phyloP scores from a whole-genome alignment of 371 early-diverging fungal species.

The Mucor racemosus region DNA sequence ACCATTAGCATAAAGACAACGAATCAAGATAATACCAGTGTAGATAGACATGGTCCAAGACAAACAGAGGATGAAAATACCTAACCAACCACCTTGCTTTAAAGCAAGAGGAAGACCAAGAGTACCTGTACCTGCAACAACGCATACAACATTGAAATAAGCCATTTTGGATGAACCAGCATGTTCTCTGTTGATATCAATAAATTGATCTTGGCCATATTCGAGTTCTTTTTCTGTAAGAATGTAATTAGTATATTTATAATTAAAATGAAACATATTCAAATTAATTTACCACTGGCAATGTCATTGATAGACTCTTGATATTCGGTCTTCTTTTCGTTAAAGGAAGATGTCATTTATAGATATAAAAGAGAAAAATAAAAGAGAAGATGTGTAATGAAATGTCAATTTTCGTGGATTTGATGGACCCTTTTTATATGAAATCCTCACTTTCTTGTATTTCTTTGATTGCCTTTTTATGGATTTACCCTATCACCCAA shows the following conservation, averaged over 20 bases:
- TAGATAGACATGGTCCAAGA: constrained; percentile 74
- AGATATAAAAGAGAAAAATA: neutral
- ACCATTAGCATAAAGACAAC: constrained; percentile 40
- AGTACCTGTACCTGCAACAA: constrained; percentile 86
- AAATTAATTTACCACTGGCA: constrained; percentile 12
- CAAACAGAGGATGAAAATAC: constrained; percentile 72
- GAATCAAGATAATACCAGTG: constrained; percentile 43
- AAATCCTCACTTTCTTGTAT: neutral
- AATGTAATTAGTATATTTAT: neutral
- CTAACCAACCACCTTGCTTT: constrained; percentile 84
- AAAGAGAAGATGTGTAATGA: neutral
- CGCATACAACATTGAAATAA: constrained; percentile 59
- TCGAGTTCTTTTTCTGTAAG: constrained; percentile 21
- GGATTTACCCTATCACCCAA: constrained; percentile 16
- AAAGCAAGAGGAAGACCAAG: constrained; percentile 84
- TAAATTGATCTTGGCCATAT: constrained; percentile 16
- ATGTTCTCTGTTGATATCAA: constrained; percentile 29
- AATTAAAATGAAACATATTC: neutral
- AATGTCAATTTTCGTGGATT: neutral
- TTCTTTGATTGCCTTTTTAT: neutral
- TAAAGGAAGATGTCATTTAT: constrained; percentile 14
- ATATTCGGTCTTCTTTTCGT: constrained; percentile 19
- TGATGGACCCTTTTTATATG: constrained; percentile 7
- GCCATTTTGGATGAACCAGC: constrained; percentile 30
- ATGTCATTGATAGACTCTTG: constrained; percentile 20